Base-by-base conservation (phyloP, 768 basidiomycete species). In the Suillus subaureus region DNA sequence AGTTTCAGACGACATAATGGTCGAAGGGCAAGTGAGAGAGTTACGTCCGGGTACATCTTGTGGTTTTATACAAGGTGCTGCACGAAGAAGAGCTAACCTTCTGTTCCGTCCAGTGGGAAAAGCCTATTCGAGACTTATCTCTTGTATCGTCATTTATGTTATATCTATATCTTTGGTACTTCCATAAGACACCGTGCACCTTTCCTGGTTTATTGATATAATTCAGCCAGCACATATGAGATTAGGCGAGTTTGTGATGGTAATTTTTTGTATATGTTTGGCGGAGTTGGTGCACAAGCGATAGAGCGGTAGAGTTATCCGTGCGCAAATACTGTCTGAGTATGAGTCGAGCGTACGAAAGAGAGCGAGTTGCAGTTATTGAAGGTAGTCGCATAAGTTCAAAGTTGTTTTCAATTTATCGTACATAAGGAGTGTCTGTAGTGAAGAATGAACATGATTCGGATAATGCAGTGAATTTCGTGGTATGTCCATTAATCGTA, bases 321-420 rank as follows among this genome's bases (percentile, higher is more conserved):
- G 79, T 84, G 84, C 1, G 75, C 47, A 64, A 83, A 83, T 11
- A 80, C 78, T n/a, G 21, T 75, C 69, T 26, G 61, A 67, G 0
- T 71, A 68, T 0, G 82, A 65, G 68, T 84, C 74, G 12, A 84
- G 43, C 61, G 82, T 79, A 76, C 68, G 6, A 84, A 73, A 18
- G 80, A 82, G 66, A 84, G 83, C 1, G 67, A 83, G 83, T 5
- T 83, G 6, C 81, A 66, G 64, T 81, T 81, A 67, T 84, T 83
- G 66, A 83, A 81, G 0, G 79, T 78, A 69, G 82, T 76, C 0
- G 78, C 75, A 75, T 54, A 18, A 28, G 28, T 8, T 52, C 28
- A 31, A 52, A 16, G 18, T 26, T 7, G 49, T 26, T 26, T 51
- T 26, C 7, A 26, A 54, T 31, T 31, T 11, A 54, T 31, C 18